Evolutionary conservation across 2,329 filamentous ascomycete species (phyloP).

Genomic region (Mariannaea sp.): DNA sequence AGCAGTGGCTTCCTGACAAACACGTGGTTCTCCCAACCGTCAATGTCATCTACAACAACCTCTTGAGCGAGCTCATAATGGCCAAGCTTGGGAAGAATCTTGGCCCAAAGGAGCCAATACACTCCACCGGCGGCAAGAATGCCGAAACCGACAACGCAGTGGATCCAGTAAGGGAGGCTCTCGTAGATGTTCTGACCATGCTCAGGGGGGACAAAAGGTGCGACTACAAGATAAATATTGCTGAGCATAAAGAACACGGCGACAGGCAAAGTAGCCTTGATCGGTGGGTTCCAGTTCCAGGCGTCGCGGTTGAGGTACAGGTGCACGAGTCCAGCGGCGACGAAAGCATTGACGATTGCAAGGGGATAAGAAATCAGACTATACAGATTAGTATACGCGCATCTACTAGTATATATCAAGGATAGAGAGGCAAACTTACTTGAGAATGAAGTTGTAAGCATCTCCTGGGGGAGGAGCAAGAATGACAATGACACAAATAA

Average conservation of each 20-base stretch:
- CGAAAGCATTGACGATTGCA: conserved; percentile 61
- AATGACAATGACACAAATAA: conserved; percentile 68
- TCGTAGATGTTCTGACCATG: conserved; percentile 59
- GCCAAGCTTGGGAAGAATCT: conserved; percentile 56
- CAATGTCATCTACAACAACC: conserved; percentile 57
- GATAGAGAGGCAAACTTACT: conserved; percentile 49
- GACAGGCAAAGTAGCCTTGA: conserved; percentile 59
- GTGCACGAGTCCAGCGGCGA: conserved; percentile 57
- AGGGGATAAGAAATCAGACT: conserved; percentile 69
- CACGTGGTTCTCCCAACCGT: conserved; percentile 66
- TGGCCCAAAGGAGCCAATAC: conserved; percentile 62
- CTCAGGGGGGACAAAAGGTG: conserved; percentile 60
- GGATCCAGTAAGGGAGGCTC: conserved; percentile 60
- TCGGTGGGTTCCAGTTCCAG: conserved; percentile 59
- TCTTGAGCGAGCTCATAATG: conserved; percentile 61
- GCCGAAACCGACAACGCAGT: conserved; percentile 62
- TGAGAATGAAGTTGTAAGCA: conserved; percentile 67
- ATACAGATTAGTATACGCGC: conserved; percentile 1
- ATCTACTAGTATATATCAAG: neutral
- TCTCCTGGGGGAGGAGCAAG: conserved; percentile 69
- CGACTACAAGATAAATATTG: conserved; percentile 65
- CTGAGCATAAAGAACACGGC: conserved; percentile 63
- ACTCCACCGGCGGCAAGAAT: conserved; percentile 57
- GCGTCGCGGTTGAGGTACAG: conserved; percentile 55
- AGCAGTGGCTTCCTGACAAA: conserved; percentile 51